Evolutionary conservation across 805 yeast genomes (phyloP), one percentile per base, ranked within the genome.

Genomic region (Kluyveromyces lactis): DNA sequence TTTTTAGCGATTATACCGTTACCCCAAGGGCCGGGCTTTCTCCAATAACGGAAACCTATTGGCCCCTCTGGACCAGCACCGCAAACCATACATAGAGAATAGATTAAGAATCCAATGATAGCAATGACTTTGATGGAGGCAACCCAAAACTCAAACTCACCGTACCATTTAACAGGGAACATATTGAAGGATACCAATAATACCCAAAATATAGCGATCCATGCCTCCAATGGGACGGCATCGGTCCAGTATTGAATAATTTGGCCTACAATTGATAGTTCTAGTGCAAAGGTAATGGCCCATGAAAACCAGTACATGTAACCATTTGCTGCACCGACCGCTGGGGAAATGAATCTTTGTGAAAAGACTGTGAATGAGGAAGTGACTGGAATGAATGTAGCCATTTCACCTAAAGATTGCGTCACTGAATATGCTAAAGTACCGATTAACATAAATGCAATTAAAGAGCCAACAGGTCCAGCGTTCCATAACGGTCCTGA

Each of bases 391-490:
- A 81, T 77, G 47, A 71, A 78, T 8, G 87, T 81, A 37, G 87
- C 86, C 89, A 82, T 79, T 59, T 82, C 90, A 52, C 87, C 89
- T 41, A 82, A 63, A 3, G 81, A 72, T 55, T 81, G 87, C 16
- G 84, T 76, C 38, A 81, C 83, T 11, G 74, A 70, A 51, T 67
- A 79, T 0, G 79, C 85, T 33, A 82, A 53, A 1, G 81, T 57
- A 27, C 81, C 85, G 71, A 81, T 78, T 57, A 79, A 79, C 13
- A 76, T 36, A 50, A 76, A 82, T 2, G 85, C 72, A 35, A 82
- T 75, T 19, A 82, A 60, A 4, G 84, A 64, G 38, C 75, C 74
- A 9, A 76, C 87, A 1, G 89, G 89, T 17, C 90, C 90, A 12
- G 84, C 78, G 24, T 63, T 52, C 2, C 60, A 49, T 23, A 81